A percentile compares a stretch with the other conserved stretches of the same genome.
These are phyloP conservation scores for Cryptosporidium tyzzeri DNA, from an alignment of 169 alveolate species.

Conservation along the genomic window DNA sequence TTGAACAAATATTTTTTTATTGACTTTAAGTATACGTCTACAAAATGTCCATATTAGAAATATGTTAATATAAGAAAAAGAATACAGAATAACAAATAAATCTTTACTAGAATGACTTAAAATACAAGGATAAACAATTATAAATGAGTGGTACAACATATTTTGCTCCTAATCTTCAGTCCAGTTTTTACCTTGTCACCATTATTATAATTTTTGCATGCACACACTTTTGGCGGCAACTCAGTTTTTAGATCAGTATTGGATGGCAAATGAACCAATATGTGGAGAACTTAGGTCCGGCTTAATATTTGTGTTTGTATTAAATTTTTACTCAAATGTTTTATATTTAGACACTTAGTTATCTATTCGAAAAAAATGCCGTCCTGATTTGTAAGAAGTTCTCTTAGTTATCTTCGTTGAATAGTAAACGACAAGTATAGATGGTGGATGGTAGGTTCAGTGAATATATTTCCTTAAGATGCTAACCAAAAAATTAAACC, in stretches of 20 bases:
- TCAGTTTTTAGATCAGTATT: background rate
- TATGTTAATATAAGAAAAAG: background rate
- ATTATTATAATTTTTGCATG: background rate
- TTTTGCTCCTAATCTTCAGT: background rate
- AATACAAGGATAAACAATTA: background rate
- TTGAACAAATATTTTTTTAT: background rate
- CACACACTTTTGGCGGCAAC: conserved; percentile 16
- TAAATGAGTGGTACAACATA: background rate
- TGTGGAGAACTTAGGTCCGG: background rate
- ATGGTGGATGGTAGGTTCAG: background rate
- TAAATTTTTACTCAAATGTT: too few relatives aligned
- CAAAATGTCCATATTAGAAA: conserved; percentile 49
- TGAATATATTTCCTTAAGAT: background rate
- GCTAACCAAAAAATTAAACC: too few relatives aligned
- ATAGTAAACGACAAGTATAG: background rate
- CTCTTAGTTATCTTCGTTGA: background rate
- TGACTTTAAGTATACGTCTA: conserved; percentile 53
- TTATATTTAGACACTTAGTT: background rate
- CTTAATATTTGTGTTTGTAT: background rate
- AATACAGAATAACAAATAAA: background rate
- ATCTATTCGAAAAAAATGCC: too few relatives aligned
- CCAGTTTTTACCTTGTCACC: background rate
- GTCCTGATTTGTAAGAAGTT: too few relatives aligned
- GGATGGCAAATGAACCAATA: background rate
- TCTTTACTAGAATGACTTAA: background rate